phyloP scores from a whole-genome alignment of 352 stramenopile genomes.

The Globisporangium takayamanum region DNA sequence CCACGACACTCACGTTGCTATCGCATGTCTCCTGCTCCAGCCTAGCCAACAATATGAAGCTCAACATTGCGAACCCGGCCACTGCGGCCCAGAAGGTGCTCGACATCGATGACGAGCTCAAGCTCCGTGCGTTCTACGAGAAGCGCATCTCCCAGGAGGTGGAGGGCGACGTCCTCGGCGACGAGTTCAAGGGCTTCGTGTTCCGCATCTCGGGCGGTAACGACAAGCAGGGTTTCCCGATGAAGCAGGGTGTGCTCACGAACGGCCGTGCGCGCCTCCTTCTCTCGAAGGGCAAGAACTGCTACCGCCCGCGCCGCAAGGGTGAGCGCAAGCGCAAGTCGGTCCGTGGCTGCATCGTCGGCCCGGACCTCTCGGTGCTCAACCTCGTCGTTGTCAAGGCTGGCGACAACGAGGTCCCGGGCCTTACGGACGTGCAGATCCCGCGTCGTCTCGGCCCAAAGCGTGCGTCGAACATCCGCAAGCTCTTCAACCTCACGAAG shows the following conservation, averaged over 20 bases:
- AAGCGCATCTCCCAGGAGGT: conserved; percentile 99
- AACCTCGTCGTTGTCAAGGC: conserved; percentile 99
- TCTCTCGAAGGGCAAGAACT: conserved; percentile 97
- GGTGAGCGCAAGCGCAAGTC: conserved; percentile 99
- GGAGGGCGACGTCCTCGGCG: conserved; percentile 96
- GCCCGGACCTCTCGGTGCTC: conserved; percentile 98
- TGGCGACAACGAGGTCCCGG: conserved; percentile 93
- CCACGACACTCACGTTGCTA: background rate
- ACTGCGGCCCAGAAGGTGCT: conserved; percentile 99
- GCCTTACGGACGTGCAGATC: conserved; percentile 95
- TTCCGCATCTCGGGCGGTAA: conserved; percentile 99
- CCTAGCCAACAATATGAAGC: conserved; percentile 88
- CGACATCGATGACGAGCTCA: conserved; percentile 99
- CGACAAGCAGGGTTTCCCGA: conserved; percentile 99
- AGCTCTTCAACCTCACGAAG: conserved; percentile 99
- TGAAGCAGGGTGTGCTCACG: conserved; percentile 99
- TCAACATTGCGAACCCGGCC: conserved; percentile 99
- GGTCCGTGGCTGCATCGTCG: conserved; percentile 99
- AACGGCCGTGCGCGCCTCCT: conserved; percentile 98
- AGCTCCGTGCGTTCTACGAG: conserved; percentile 98
- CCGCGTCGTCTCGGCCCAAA: conserved; percentile 98
- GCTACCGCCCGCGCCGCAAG: conserved; percentile 91
- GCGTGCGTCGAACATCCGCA: conserved; percentile 99
- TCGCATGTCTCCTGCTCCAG: conserved; percentile 4
- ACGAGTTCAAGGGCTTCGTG: conserved; percentile 99